Conservation (phyloP, 768 basidiomycete species). For the Suillus ampliporus region DNA sequence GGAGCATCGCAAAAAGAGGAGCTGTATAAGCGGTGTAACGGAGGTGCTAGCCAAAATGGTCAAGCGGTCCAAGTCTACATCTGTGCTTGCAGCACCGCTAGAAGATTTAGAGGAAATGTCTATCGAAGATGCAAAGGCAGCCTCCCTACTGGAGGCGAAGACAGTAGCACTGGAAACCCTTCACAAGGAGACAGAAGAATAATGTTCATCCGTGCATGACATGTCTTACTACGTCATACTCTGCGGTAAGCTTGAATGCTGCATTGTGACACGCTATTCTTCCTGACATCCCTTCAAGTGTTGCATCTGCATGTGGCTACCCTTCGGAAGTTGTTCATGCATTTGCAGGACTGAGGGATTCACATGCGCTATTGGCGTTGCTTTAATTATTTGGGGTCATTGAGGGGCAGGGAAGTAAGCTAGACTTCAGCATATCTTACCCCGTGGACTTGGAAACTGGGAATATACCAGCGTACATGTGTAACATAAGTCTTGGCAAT, state of each 20-base stretch:
- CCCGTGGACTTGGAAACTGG: background rate
- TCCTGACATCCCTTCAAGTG: background rate
- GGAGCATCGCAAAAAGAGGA: constrained; percentile 22
- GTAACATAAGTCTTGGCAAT: background rate
- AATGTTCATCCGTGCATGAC: background rate
- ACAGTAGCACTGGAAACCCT: background rate
- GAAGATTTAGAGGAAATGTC: background rate
- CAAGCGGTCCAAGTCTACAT: constrained; percentile 3
- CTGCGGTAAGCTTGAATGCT: background rate
- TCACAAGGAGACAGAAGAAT: background rate
- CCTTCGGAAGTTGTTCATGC: background rate
- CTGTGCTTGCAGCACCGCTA: background rate
- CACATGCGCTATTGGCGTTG: background rate
- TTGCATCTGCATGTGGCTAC: background rate
- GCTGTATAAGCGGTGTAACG: constrained; percentile 10
- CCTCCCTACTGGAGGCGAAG: background rate
- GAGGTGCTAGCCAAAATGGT: constrained; percentile 15
- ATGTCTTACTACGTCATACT: background rate
- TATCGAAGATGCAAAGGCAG: background rate
- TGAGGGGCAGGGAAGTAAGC: background rate
- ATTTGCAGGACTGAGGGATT: background rate
- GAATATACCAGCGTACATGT: background rate
- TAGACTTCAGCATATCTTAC: background rate
- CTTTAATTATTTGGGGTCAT: background rate
- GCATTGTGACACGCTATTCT: background rate